phyloP scores from a whole-genome alignment of 768 basidiomycete species.

The Cyathus striatus region DNA sequence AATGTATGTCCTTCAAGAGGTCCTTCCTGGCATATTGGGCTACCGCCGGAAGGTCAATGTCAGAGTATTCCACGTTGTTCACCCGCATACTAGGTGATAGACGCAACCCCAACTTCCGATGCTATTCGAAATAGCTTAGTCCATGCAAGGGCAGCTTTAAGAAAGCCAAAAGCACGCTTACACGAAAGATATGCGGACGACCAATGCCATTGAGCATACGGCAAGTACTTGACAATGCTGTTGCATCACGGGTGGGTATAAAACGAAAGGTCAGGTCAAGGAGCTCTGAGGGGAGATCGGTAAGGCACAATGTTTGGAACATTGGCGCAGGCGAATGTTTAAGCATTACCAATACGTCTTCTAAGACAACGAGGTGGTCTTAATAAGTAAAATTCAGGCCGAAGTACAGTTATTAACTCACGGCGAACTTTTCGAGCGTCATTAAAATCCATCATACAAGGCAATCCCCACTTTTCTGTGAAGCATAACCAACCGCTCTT shows the following conservation, averaged over 20 bases:
- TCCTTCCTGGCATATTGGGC: slow-evolving; percentile 10
- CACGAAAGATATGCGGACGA: slow-evolving; percentile 14
- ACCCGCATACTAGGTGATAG: slow-evolving; percentile 12
- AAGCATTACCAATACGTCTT: slow-evolving; percentile 13
- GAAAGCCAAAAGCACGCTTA: slow-evolving; percentile 1
- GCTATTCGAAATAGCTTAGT: slow-evolving; percentile 3
- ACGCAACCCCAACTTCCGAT: slow-evolving; percentile 13
- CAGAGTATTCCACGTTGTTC: slow-evolving; percentile 13
- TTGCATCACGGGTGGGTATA: slow-evolving; percentile 7
- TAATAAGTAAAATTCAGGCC: too few relatives aligned
- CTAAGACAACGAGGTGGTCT: too few relatives aligned
- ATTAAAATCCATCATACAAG: slow-evolving; percentile 9
- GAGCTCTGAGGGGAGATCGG: slow-evolving; percentile 13
- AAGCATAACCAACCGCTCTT: slow-evolving; percentile 16
- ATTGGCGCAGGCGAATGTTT: slow-evolving; percentile 11
- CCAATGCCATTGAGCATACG: slow-evolving; percentile 12
- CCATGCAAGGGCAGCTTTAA: not conserved
- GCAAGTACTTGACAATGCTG: slow-evolving; percentile 12
- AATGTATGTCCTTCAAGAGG: slow-evolving; percentile 10
- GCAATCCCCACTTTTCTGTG: slow-evolving; percentile 14
- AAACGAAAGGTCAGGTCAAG: slow-evolving; percentile 13
- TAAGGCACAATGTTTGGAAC: slow-evolving; percentile 12
- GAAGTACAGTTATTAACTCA: too few relatives aligned
- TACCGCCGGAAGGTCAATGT: slow-evolving; percentile 11
- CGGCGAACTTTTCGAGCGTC: slow-evolving; percentile 13